phyloP scores from a whole-genome alignment of 768 basidiomycete genomes.

The Mycena pura region DNA sequence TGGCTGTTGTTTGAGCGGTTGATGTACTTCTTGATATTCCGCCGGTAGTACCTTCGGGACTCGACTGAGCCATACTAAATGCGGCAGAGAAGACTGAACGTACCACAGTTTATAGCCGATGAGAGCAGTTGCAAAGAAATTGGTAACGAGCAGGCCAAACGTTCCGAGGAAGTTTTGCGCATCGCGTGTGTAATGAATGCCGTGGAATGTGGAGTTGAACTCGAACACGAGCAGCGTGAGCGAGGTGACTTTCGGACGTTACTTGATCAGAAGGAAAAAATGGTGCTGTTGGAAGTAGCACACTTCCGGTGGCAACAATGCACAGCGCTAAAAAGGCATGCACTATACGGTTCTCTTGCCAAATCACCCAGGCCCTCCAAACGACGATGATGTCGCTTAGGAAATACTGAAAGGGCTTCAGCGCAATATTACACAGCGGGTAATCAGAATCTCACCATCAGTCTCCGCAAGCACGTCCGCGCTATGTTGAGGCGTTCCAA shows the following conservation, averaged over 20 bases:
- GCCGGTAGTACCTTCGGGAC: constrained; percentile 23
- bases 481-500: constrained; percentile 9
- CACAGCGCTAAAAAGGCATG: constrained; percentile 21
- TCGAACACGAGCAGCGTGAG: constrained; percentile 23
- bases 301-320: constrained; percentile 22
- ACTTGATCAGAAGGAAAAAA: too few relatives aligned
- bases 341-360: constrained; percentile 19
- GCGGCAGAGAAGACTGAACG: neutral
- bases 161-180: constrained; percentile 25
- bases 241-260: constrained; percentile 5
- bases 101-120: constrained; percentile 28
- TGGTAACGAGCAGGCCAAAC: constrained; percentile 22
- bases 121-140: constrained; percentile 20
- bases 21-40: constrained; percentile 23
- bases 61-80: neutral
- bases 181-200: neutral
- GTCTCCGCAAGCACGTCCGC: constrained; percentile 14
- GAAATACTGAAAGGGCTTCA: constrained; percentile 11
- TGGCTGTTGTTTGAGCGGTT: neutral
- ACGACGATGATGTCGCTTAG: constrained; percentile 28
- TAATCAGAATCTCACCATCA: neutral
- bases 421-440: neutral
- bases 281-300: too few relatives aligned
- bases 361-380: constrained; percentile 29
- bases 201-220: constrained; percentile 17